Conservation (phyloP, 2,329 filamentous ascomycete genomes). For the Nigrograna mackinnonii region DNA sequence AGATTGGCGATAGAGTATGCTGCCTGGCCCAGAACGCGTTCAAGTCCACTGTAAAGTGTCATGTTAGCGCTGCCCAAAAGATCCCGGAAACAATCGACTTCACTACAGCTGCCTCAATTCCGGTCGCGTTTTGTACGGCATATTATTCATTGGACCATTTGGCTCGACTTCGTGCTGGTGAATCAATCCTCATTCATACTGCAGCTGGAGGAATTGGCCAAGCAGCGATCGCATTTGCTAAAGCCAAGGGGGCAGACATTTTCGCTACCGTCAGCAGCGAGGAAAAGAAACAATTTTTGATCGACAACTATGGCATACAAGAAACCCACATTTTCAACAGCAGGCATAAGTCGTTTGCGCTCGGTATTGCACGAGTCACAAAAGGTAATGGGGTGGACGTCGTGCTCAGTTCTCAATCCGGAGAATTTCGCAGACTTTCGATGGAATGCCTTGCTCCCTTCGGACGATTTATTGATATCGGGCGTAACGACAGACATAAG, state of each 20-base stretch:
- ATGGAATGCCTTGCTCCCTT: neutral
- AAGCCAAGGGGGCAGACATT: conserved; percentile 9
- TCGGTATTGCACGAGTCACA: conserved; percentile 18
- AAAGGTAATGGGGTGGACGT: conserved; percentile 28
- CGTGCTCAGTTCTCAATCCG: conserved; percentile 24
- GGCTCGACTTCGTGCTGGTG: no score
- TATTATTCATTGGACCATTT: neutral
- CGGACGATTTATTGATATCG: neutral
- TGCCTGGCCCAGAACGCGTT: no score
- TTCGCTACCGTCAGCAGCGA: conserved; percentile 14
- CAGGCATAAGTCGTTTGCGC: conserved; percentile 21
- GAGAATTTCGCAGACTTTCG: conserved; percentile 11
- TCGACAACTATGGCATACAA: conserved; percentile 9
- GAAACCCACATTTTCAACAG: conserved; percentile 26
- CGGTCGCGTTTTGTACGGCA: neutral
- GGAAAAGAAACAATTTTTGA: conserved; percentile 10
- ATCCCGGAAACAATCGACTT: neutral
- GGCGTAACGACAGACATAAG: neutral
- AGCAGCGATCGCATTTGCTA: conserved; percentile 14
- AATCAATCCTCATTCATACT: conserved; percentile 17
- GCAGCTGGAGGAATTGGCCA: conserved; percentile 18
- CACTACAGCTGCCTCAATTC: neutral
- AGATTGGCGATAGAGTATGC: no score
- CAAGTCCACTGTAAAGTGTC: no score
- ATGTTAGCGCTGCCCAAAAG: no score